These are phyloP conservation scores for Metahyphopichia silvanorum DNA, from an alignment of 805 yeast genomes.

Conservation along the genomic window DNA sequence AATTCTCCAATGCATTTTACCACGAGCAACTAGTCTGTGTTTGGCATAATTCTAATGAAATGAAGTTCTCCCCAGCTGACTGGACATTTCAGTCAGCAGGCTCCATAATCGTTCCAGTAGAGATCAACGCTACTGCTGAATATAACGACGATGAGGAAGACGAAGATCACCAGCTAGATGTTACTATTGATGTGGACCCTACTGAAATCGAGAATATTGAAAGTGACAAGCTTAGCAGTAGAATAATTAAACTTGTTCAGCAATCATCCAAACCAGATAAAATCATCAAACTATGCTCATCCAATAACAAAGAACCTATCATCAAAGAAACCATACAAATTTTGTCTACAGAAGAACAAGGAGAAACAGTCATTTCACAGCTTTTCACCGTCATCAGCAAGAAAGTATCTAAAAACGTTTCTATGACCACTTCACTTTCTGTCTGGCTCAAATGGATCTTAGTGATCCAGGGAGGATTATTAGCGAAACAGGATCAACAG, in stretches of 20 bases:
- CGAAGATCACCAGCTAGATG: constrained; percentile 5
- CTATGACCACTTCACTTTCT: constrained; percentile 24
- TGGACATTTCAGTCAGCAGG: constrained; percentile 11
- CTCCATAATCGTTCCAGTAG: constrained; percentile 8
- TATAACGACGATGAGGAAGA: constrained; percentile 12
- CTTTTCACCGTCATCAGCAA: constrained; percentile 26
- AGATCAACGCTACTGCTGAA: constrained; percentile 5
- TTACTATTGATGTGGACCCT: too few relatives aligned
- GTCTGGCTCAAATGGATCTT: constrained; percentile 83
- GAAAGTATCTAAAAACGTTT: constrained; percentile 25
- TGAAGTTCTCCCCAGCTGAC: constrained; percentile 17
- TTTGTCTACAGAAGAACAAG: constrained; percentile 28
- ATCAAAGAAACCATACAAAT: constrained; percentile 34
- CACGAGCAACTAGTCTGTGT: constrained; percentile 35
- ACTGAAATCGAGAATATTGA: constrained; percentile 20
- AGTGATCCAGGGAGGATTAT: constrained; percentile 64
- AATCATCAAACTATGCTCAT: constrained; percentile 22
- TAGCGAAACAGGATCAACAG: constrained; percentile 50
- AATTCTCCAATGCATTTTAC: constrained; percentile 28
- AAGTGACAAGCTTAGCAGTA: constrained; percentile 16
- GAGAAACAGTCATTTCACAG: constrained; percentile 16
- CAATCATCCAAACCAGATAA: constrained; percentile 7
- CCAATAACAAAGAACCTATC: constrained; percentile 25
- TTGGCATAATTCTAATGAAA: constrained; percentile 31
- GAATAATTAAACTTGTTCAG: constrained; percentile 12